Conservation (phyloP, 306 rosid species). For the Purshia tridentata region DNA sequence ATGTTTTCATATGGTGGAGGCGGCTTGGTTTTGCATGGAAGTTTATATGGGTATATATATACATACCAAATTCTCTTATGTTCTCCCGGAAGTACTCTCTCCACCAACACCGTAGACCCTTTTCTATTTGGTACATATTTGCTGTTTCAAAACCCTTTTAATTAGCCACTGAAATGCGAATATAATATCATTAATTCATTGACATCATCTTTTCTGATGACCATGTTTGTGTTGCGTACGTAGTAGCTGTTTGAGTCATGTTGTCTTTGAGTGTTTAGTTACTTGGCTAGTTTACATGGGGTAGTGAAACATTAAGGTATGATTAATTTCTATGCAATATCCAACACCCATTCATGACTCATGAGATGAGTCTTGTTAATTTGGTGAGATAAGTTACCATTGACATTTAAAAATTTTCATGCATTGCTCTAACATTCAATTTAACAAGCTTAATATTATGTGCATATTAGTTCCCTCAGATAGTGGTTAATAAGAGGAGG, state of each 20-base stretch:
- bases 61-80: not conserved
- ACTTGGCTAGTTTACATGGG: not conserved
- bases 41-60: not conserved
- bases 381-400: not conserved
- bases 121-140: not conserved
- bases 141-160: not conserved
- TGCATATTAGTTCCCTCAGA: not conserved
- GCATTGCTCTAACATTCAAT: too few relatives aligned
- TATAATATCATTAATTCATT: not conserved
- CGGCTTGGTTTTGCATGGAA: not conserved
- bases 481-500: not conserved
- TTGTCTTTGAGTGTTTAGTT: not conserved
- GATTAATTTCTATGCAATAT: not conserved
- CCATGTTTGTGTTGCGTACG: not conserved
- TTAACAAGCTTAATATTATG: not conserved
- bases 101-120: not conserved
- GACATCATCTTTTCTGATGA: not conserved
- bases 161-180: too few relatives aligned
- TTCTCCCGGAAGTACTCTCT: not conserved
- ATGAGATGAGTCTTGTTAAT: not conserved
- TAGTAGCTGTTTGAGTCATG: conserved; percentile 1
- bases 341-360: not conserved
- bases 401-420: not conserved
- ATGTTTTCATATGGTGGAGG: not conserved
- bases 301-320: not conserved